Percentiles rank a stretch among this genome's conserved stretches.
phyloP scores from a whole-genome alignment of 495 filamentous ascomycete species.

The Cryomyces antarcticus region DNA sequence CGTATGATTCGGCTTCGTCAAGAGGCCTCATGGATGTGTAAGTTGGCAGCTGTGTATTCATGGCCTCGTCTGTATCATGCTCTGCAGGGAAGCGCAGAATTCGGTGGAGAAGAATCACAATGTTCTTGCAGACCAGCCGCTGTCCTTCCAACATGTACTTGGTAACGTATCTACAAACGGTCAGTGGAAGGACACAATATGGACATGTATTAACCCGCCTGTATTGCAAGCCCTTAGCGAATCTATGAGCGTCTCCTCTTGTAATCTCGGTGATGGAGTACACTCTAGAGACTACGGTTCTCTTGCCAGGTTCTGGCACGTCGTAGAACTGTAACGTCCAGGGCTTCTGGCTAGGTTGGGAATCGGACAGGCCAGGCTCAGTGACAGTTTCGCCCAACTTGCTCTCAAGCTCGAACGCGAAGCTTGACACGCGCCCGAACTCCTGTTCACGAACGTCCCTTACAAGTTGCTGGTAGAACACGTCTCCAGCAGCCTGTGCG shows the following conservation, averaged over 20 bases:
- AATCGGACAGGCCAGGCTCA: no score
- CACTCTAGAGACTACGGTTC: conserved; percentile 18
- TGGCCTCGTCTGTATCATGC: neutral
- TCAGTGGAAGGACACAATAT: no score
- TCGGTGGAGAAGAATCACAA: conserved; percentile 22
- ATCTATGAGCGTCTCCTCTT: conserved; percentile 15
- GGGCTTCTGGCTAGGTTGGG: neutral
- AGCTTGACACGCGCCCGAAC: neutral
- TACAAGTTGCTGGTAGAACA: conserved; percentile 25
- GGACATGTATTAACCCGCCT: no score
- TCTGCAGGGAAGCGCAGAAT: conserved; percentile 12
- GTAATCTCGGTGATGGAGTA: conserved; percentile 16
- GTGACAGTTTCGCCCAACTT: no score
- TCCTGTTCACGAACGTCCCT: neutral
- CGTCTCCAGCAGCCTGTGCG: conserved; percentile 4
- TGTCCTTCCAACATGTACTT: conserved; percentile 23
- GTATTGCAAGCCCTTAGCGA: no score
- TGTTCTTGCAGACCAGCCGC: conserved; percentile 23
- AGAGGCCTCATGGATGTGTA: conserved; percentile 3
- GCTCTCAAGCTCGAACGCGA: no score
- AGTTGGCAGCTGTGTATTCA: neutral
- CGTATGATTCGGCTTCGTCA: conserved; percentile 17
- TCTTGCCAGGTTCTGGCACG: conserved; percentile 23
- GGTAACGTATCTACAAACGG: conserved; percentile 17
- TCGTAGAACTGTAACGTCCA: conserved; percentile 25